Conservation (phyloP, 2,329 filamentous ascomycete species). For the Cercospora beticola region DNA sequence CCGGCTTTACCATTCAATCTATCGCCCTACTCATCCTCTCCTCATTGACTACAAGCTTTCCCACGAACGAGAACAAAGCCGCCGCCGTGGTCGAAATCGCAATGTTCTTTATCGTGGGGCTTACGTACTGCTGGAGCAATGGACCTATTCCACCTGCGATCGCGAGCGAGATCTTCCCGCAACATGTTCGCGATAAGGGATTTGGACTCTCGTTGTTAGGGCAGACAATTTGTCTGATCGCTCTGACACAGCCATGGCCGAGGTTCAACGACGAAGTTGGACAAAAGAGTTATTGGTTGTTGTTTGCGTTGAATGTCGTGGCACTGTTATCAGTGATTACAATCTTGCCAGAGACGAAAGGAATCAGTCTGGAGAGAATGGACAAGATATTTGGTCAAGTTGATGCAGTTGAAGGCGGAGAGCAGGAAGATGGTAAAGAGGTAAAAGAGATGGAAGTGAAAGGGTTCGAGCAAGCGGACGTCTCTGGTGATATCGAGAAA, state of each 20-base stretch:
- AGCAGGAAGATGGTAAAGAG: slow-evolving; percentile 31
- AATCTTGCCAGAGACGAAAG: slow-evolving; percentile 45
- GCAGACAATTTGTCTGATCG: background rate
- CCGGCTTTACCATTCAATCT: slow-evolving; percentile 42
- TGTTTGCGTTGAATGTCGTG: background rate
- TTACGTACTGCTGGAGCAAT: background rate
- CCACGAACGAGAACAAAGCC: background rate
- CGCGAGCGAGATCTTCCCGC: background rate
- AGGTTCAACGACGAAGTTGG: background rate
- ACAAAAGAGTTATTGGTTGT: background rate
- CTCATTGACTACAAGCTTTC: background rate
- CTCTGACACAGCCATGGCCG: background rate
- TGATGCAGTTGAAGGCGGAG: slow-evolving; percentile 42
- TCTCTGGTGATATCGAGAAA: slow-evolving; percentile 16
- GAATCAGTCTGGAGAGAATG: slow-evolving; percentile 39
- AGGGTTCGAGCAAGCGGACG: background rate
- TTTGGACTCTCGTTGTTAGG: background rate
- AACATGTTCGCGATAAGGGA: background rate
- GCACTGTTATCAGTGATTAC: background rate
- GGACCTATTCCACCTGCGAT: background rate
- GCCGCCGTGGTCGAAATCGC: background rate
- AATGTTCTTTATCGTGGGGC: background rate
- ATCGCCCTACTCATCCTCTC: slow-evolving; percentile 16
- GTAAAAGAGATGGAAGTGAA: slow-evolving; percentile 14
- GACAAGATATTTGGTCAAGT: slow-evolving; percentile 35